phyloP scores from a whole-genome alignment of 306 rosid genomes.

The Vigna unguiculata region DNA sequence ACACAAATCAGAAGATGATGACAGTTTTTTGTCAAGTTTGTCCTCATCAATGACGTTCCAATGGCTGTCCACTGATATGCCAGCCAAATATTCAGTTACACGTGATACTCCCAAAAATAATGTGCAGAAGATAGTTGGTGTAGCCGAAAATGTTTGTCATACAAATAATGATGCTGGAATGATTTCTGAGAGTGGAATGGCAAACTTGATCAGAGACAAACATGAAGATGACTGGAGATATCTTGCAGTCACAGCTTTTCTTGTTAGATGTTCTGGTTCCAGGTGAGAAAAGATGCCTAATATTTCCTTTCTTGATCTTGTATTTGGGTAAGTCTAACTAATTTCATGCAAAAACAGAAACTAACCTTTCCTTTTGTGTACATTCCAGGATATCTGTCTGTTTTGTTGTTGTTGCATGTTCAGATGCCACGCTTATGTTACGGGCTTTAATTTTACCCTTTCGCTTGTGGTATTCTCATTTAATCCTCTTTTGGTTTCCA shows the following conservation, averaged over 20 bases:
- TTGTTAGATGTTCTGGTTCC: slow-evolving; percentile 80
- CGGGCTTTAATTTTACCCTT: slow-evolving; percentile 87
- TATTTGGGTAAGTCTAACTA: slow-evolving; percentile 33
- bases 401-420: slow-evolving; percentile 87
- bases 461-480: slow-evolving; percentile 74
- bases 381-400: slow-evolving; percentile 86
- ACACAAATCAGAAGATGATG: slow-evolving; percentile 46
- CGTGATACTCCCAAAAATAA: slow-evolving; percentile 48
- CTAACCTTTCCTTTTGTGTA: slow-evolving; percentile 18
- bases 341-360: background rate
- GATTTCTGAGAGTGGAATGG: slow-evolving; percentile 51
- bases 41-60: slow-evolving; percentile 80
- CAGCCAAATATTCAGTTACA: slow-evolving; percentile 63
- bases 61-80: slow-evolving; percentile 99
- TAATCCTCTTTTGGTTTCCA: slow-evolving; percentile 32
- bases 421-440: slow-evolving; percentile 86
- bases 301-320: slow-evolving; percentile 35
- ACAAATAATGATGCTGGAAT: slow-evolving; percentile 46
- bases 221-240: slow-evolving; percentile 98
- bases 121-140: slow-evolving; percentile 41
- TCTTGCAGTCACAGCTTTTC: slow-evolving; percentile 92
- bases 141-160: slow-evolving; percentile 49
- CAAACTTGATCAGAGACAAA: slow-evolving; percentile 51
- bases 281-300: slow-evolving; percentile 57
- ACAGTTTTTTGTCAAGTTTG: slow-evolving; percentile 45